Base-by-base conservation (phyloP, 768 basidiomycete genomes). In the Lepiota venenata region DNA sequence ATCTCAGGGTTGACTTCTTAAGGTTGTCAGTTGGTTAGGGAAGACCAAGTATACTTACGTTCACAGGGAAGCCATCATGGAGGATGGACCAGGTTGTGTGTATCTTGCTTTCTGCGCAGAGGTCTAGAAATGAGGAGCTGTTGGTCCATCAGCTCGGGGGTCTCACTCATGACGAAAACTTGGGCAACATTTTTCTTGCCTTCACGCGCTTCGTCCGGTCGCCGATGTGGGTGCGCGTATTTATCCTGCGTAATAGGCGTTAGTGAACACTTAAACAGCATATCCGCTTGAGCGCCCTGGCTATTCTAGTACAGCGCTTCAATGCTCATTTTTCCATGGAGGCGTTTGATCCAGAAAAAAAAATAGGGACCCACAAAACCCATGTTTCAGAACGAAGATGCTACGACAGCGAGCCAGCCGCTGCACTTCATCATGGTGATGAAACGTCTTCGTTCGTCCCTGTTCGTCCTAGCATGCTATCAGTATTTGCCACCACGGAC, bases 201-300 rank as follows among this genome's bases (percentile, higher is more conserved):
- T 35, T 32, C 22, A 16, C 15, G 39, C 39, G 39, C 25, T 27
- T 32, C 35, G 20, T 16, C 8, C 20, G 20, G n/a, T 1, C 4
- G 15, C 15, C 11, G 38, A 41, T 50, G 49, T 50, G 49, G 38
- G 40, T 29, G 49, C 20, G 41, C 29, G n/a, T 42, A 25, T 50
- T 32, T 41, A n/a, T 32, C 11, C 18, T 10, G 15, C 29, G 32
- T 4, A 9, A 32, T 41, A 18, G 40, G 22, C 49, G 27, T 38
- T 27, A 41, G 49, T 32, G 32, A 11, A 32, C 9, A 25, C 25
- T 5, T 25, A 32, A 32, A 32, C 32, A 32, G 32, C 32, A 32
- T 11, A 11, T 32, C 32, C 32, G 10, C 2, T 32, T 11, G 32
- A 32, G 32, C 32, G 32, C 32, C 2, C 32, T 32, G 6, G 32